Base-by-base conservation (phyloP, 805 yeast species). In the Danielia oregonensis region DNA sequence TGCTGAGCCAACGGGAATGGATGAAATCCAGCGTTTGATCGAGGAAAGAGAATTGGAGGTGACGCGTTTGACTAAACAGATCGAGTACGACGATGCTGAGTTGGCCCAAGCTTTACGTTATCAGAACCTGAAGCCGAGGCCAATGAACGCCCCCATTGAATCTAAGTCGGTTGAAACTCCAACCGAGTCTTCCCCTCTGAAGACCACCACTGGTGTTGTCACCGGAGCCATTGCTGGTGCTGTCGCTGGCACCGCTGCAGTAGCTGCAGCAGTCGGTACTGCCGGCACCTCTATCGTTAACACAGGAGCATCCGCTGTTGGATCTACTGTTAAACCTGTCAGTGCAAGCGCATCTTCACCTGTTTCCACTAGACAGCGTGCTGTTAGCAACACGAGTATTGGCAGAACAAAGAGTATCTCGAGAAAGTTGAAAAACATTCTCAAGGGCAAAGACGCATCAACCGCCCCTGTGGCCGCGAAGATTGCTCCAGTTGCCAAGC, bases 31-130 rank as follows among this genome's bases (percentile, higher is more conserved):
- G 36, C 43, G 54, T 34, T 52, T 59, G 30, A 61, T 61, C 33
- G 60, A 52, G 29, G 59, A 54, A 10, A 45, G 65, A 35, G 64
- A 62, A 37, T 44, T 52, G 26, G 65, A 62, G 40, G 61, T 58
- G 25, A 49, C 58, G 2, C 46, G 44, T 15, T 58, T 61, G 36
- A 40, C 63, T 13, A 54, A 53, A 36, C 62, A 57, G 40, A 56
- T 60, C 30, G 63, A 59, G 40, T 46, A 47, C 29, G 65, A 57
- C 41, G 65, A 57, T 28, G 43, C 43, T 11, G 64, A 57, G 24
- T 54, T 57, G 33, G 39, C 36, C 30, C 30, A 27, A 24, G 33
- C 33, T 6, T 24, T 40, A 18, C 28, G 22, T 11, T 35, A 42
- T 19, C 36, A 25, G 6, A 5, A 10, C 24, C 10, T 5, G 24